Base-by-base conservation (phyloP, 192 early-diverging fungal genomes). In the Chytriomyces hyalinus region DNA sequence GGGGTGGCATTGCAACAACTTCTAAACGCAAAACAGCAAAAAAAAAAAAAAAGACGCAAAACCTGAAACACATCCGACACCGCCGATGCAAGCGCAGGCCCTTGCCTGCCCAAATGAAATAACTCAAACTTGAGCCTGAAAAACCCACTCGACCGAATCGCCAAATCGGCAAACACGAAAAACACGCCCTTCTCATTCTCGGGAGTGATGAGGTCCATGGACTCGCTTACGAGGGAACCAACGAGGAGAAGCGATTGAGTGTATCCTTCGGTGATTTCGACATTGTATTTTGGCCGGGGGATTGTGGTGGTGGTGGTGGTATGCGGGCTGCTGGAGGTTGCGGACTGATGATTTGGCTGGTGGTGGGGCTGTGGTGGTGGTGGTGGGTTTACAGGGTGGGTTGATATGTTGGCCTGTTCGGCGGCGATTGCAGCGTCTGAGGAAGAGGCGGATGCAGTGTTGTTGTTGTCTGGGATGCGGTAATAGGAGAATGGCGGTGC, bases 111-210 rank as follows among this genome's bases (percentile, higher is more conserved):
- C 36, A 36, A 20, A 20, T 85, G 76, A 67, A 81, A 51, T 3
- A 85, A 45, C 43, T 84, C 48, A 69, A 85, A 83, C 62, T 79
- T 78, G 15, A 85, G 66, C n/a, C 81, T 48, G 73, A 70, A 85
- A 15, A 15, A 24, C 26, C 84, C 84, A n/a, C 61, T 50, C 7
- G 70, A 60, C 26, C 84, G 79, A 6, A 85, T 80, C 51, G 70
- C 49, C 28, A 85, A 26, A 50, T 85, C 84, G n/a, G 80, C 61
- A 77, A 85, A 85, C 47, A 82, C 73, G 61, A 85, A 85, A 61
- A 84, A 83, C 72, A 81, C 69, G 15, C 75, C 70, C 70, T 75
- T 49, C 24, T 46, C 20, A 15, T 75, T 76, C 45, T 83, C 72
- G 24, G 68, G n/a, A 24, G 81, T 82, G 2, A 67, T 62, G 57